phyloP scores from a whole-genome alignment of 805 yeast genomes.

The Limtongia smithiae region DNA sequence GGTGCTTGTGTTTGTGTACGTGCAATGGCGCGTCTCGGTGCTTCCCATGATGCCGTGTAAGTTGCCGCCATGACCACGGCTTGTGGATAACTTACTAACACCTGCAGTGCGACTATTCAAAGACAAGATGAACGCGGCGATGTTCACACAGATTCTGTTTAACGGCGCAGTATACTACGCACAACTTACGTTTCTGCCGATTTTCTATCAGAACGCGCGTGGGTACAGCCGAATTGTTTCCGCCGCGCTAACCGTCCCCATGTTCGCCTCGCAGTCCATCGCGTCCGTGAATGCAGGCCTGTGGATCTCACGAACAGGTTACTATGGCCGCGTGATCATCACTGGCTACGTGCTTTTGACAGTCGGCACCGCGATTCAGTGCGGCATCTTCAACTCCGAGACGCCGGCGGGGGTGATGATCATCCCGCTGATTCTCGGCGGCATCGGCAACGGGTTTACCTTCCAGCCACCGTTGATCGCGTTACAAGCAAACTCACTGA shows the following conservation, averaged over 20 bases:
- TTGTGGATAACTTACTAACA: not conserved
- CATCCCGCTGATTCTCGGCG: constrained; percentile 40
- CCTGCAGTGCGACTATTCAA: constrained; percentile 41
- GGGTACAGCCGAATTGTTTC: constrained; percentile 42
- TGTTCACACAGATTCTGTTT: constrained; percentile 42
- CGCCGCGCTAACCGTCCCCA: constrained; percentile 44
- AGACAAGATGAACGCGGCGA: constrained; percentile 38
- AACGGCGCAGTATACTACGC: constrained; percentile 51
- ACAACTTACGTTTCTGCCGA: constrained; percentile 48
- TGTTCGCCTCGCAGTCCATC: constrained; percentile 45
- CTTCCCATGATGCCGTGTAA: constrained; percentile 60
- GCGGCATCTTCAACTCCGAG: constrained; percentile 36
- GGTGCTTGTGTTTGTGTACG: constrained; percentile 44
- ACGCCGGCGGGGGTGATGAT: constrained; percentile 39
- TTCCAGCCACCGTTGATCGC: constrained; percentile 59
- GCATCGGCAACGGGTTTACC: constrained; percentile 48
- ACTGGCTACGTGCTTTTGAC: constrained; percentile 46
- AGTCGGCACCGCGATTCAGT: constrained; percentile 42
- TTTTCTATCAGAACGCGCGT: constrained; percentile 47
- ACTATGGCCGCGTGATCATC: constrained; percentile 43
- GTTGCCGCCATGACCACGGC: too few species aligned
- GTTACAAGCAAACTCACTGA: constrained; percentile 49
- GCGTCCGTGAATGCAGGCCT: constrained; percentile 47
- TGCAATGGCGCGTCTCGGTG: constrained; percentile 49
- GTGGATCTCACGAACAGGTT: constrained; percentile 44